Percentiles rank a stretch among this genome's conserved stretches.
These are phyloP conservation scores for Sordariomycetes sp. DNA, from an alignment of 2,329 filamentous ascomycete species.

Conservation along the genomic window DNA sequence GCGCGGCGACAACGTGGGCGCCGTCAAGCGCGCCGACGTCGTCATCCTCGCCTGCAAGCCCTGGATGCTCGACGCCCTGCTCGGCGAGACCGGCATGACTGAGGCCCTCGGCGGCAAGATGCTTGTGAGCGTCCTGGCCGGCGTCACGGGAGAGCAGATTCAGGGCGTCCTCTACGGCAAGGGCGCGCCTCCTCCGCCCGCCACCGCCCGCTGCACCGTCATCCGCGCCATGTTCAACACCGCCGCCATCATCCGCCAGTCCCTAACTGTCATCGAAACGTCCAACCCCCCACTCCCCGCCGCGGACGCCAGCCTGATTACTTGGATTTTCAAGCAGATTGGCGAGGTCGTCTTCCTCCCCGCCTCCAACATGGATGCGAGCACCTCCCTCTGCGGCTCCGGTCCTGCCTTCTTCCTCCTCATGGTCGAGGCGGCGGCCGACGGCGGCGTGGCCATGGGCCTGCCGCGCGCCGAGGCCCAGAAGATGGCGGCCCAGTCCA, in stretches of 20 bases:
- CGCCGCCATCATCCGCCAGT: slow-evolving; percentile 65
- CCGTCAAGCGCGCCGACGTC: slow-evolving; percentile 59
- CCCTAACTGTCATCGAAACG: slow-evolving; percentile 70
- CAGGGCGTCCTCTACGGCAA: slow-evolving; percentile 50
- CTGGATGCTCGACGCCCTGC: slow-evolving; percentile 58
- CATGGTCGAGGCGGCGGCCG: slow-evolving; percentile 63
- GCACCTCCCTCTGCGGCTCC: slow-evolving; percentile 63
- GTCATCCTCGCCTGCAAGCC: slow-evolving; percentile 76
- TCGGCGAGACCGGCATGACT: slow-evolving; percentile 56
- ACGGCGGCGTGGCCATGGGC: slow-evolving; percentile 68
- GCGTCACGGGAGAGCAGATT: slow-evolving; percentile 61
- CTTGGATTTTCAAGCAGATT: slow-evolving; percentile 68
- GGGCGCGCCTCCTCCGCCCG: slow-evolving; percentile 12
- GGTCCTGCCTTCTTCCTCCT: slow-evolving; percentile 69
- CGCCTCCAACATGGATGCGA: slow-evolving; percentile 57
- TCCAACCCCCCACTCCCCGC: slow-evolving; percentile 45
- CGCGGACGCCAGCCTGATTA: slow-evolving; percentile 45
- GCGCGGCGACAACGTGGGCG: slow-evolving; percentile 60
- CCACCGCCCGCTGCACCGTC: slow-evolving; percentile 42
- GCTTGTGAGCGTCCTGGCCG: slow-evolving; percentile 71
- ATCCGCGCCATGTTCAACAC: slow-evolving; percentile 82
- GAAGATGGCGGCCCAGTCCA: slow-evolving; percentile 69
- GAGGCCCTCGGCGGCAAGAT: slow-evolving; percentile 70
- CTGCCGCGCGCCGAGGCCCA: slow-evolving; percentile 62
- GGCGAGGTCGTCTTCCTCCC: slow-evolving; percentile 61